These are phyloP conservation scores for Aspergillus steynii DNA, from an alignment of 495 filamentous ascomycete genomes.

Conservation along the genomic window DNA sequence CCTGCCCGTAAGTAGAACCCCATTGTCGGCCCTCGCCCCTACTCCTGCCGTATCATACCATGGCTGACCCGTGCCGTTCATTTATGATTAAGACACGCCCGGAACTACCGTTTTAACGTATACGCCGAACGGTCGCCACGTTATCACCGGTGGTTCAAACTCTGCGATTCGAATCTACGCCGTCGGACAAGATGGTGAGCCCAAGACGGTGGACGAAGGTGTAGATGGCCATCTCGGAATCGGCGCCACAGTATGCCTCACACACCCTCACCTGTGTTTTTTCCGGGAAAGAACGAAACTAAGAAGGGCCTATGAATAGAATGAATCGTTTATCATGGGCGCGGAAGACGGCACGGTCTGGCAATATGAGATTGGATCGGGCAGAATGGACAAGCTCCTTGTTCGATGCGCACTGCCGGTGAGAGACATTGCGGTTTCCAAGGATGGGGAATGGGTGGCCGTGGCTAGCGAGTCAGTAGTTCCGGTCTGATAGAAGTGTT, in stretches of 20 bases:
- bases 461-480: conserved; percentile 83
- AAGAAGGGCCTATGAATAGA: conserved; percentile 36
- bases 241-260: conserved; percentile 61
- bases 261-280: conserved; percentile 3
- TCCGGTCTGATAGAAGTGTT: not conserved
- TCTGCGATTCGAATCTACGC: conserved; percentile 88
- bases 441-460: conserved; percentile 83
- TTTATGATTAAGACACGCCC: conserved; percentile 56
- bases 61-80: not conserved
- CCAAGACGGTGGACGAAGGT: conserved; percentile 83
- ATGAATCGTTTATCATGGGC: conserved; percentile 82
- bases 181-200: conserved; percentile 87
- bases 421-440: conserved; percentile 80
- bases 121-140: conserved; percentile 65
- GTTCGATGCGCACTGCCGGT: conserved; percentile 80
- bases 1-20: conserved; percentile 43
- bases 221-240: conserved; percentile 78
- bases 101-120: conserved; percentile 67
- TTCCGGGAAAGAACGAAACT: not conserved
- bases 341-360: conserved; percentile 93
- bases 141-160: conserved; percentile 87
- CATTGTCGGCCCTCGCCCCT: no score
- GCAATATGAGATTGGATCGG: conserved; percentile 76
- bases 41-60: not conserved
- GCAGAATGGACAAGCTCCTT: conserved; percentile 74